phyloP scores from a whole-genome alignment of 208 protist genomes.

The Porcisia hertigi region DNA sequence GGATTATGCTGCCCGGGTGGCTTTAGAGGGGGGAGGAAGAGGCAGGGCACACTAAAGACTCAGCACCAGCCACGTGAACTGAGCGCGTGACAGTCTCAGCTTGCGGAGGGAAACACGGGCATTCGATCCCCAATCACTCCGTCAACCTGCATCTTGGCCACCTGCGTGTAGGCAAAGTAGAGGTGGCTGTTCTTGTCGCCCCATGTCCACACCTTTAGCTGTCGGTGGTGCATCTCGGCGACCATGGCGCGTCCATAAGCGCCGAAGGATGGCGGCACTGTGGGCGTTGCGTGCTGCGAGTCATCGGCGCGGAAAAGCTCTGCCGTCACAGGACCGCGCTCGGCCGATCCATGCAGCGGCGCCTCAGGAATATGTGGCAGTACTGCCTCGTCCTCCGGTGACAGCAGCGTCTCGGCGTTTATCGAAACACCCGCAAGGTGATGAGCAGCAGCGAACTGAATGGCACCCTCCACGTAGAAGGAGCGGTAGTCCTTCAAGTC shows the following conservation, averaged over 20 bases:
- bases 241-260: slow-evolving; percentile 48
- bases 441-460: slow-evolving; percentile 72
- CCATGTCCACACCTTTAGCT: slow-evolving; percentile 78
- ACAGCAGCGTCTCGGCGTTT: slow-evolving; percentile 51
- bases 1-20: background rate
- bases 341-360: slow-evolving; percentile 17
- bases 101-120: slow-evolving; percentile 29
- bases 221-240: slow-evolving; percentile 43
- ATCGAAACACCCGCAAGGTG: slow-evolving; percentile 78
- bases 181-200: slow-evolving; percentile 62
- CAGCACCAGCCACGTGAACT: background rate
- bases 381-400: slow-evolving; percentile 21
- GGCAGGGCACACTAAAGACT: background rate
- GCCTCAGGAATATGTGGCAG: slow-evolving; percentile 21
- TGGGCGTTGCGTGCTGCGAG: slow-evolving; percentile 19
- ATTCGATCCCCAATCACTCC: slow-evolving; percentile 79
- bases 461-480: slow-evolving; percentile 65
- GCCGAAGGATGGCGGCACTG: slow-evolving; percentile 35
- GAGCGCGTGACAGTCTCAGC: background rate
- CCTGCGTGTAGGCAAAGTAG: slow-evolving; percentile 60
- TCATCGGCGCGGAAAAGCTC: slow-evolving; percentile 33
- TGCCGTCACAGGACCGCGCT: slow-evolving; percentile 18
- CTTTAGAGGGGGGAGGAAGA: background rate
- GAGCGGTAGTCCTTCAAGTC: slow-evolving; percentile 86
- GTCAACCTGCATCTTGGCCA: slow-evolving; percentile 56